Conservation (phyloP, 2,329 filamentous ascomycete genomes). For the Pyricularia sp. region DNA sequence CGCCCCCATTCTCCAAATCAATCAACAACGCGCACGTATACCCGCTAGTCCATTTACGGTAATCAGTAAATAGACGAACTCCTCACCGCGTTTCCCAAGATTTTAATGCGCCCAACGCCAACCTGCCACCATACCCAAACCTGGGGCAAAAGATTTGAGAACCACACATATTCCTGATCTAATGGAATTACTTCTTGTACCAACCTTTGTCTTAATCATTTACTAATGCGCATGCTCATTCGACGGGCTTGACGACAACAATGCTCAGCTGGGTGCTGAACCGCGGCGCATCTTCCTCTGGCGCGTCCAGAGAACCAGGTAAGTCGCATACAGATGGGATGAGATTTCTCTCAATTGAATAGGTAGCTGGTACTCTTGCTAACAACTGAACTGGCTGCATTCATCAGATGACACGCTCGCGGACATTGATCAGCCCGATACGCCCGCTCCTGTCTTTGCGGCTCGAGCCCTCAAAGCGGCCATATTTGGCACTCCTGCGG, state of each 20-base stretch:
- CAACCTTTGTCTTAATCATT: background rate
- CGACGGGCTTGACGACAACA: conserved; percentile 4
- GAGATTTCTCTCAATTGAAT: background rate
- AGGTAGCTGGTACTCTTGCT: no score
- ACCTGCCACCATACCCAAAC: background rate
- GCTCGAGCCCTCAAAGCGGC: conserved; percentile 56
- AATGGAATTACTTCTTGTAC: background rate
- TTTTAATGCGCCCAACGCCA: background rate
- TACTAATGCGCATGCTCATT: background rate
- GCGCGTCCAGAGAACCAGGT: conserved; percentile 16
- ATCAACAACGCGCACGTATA: background rate
- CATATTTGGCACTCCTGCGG: conserved; percentile 50
- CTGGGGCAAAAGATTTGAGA: background rate
- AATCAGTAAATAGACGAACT: conserved; percentile 16
- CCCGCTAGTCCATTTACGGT: conserved; percentile 14
- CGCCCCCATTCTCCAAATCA: background rate
- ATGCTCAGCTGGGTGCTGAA: conserved; percentile 56
- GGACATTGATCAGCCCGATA: conserved; percentile 47
- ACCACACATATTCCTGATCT: background rate
- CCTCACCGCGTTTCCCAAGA: conserved; percentile 6
- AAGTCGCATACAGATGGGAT: background rate
- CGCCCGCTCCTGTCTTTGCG: conserved; percentile 57
- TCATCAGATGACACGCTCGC: conserved; percentile 29
- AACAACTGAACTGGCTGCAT: background rate
- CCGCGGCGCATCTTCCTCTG: conserved; percentile 30